Conservation (phyloP, 163 green algal species). For the Picocystis sp. region DNA sequence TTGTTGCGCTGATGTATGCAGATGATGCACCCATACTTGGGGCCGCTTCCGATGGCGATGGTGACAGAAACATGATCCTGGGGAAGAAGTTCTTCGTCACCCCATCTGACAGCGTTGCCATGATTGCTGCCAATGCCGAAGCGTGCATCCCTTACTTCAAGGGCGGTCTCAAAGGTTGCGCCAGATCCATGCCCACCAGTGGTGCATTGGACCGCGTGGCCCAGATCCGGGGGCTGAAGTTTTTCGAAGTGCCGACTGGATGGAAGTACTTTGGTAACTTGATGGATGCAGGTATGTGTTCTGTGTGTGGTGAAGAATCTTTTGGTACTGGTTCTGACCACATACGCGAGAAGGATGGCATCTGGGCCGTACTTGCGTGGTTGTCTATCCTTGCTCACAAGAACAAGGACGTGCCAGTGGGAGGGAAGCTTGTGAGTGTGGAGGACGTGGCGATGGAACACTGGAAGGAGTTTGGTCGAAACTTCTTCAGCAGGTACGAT, state of each 20-base stretch:
- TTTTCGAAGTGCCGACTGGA: slow-evolving; percentile 94
- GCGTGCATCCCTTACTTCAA: slow-evolving; percentile 93
- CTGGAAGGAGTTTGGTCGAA: slow-evolving; percentile 86
- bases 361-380: slow-evolving; percentile 95
- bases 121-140: slow-evolving; percentile 92
- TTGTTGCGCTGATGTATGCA: slow-evolving; percentile 75
- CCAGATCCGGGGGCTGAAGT: slow-evolving; percentile 52
- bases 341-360: slow-evolving; percentile 89
- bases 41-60: slow-evolving; percentile 85
- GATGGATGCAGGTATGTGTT: slow-evolving; percentile 90
- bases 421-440: slow-evolving; percentile 61
- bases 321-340: slow-evolving; percentile 93
- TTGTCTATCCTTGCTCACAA: slow-evolving; percentile 83
- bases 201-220: slow-evolving; percentile 86
- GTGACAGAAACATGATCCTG: slow-evolving; percentile 99
- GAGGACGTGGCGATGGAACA: slow-evolving; percentile 82
- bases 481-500: slow-evolving; percentile 98
- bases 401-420: slow-evolving; percentile 71
- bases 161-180: slow-evolving; percentile 85
- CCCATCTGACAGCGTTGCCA: slow-evolving; percentile 86
- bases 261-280: slow-evolving; percentile 99
- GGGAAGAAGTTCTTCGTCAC: slow-evolving; percentile 93
- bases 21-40: slow-evolving; percentile 60
- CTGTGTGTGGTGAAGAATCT: slow-evolving; percentile 91
- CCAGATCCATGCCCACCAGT: slow-evolving; percentile 88